A percentile compares a stretch with the other conserved stretches of the same genome.
Conservation (phyloP, 2,329 filamentous ascomycete species). For the Sporothrix pseudoabietina region DNA sequence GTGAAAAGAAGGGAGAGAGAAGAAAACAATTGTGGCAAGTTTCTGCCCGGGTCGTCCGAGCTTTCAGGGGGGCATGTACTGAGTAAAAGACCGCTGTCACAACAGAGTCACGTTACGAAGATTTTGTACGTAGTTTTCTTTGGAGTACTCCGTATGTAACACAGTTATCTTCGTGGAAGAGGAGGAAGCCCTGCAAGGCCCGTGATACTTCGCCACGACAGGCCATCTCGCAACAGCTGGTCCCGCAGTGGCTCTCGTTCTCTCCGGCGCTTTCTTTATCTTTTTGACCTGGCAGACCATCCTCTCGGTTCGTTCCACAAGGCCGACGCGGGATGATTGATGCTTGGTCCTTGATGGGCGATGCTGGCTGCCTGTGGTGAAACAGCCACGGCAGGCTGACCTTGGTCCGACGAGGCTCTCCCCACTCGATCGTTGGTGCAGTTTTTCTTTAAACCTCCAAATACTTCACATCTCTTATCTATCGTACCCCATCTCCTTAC, state of each 20-base stretch:
- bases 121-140: background rate
- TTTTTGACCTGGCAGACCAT: background rate
- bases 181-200: background rate
- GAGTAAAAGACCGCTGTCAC: background rate
- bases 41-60: background rate
- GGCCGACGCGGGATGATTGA: background rate
- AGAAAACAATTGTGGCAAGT: background rate
- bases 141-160: too few relatives aligned
- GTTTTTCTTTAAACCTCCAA: background rate
- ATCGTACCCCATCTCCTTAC: background rate
- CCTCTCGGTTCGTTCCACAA: constrained; percentile 2
- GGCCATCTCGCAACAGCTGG: background rate
- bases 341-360: background rate
- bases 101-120: background rate
- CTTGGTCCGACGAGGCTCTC: background rate
- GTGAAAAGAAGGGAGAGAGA: background rate
- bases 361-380: background rate
- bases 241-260: background rate
- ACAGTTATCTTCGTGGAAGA: background rate
- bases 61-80: background rate
- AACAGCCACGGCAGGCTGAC: constrained; percentile 11
- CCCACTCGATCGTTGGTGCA: background rate
- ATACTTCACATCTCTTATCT: background rate
- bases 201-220: background rate
- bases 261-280: background rate